Evolutionary conservation across 441 rosid species (phyloP).

Genomic region (Syzygium malaccense): DNA sequence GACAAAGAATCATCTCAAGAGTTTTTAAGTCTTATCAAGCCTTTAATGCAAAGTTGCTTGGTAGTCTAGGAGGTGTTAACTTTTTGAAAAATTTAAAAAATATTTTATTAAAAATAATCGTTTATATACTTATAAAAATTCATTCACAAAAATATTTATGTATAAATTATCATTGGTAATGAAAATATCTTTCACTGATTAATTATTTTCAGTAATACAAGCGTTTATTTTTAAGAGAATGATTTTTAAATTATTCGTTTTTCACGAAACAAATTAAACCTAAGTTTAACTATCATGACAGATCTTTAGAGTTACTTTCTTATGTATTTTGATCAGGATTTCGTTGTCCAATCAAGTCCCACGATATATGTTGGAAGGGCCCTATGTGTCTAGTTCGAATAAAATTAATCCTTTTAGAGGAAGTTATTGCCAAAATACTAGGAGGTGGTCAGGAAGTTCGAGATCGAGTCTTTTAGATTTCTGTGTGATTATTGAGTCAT

Average conservation of each 20-base stretch:
- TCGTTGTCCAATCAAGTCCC: not conserved
- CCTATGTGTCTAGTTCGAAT: not conserved
- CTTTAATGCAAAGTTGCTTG: not conserved
- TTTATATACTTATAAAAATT: too few species aligned
- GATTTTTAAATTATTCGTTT: too few species aligned
- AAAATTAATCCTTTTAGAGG: not conserved
- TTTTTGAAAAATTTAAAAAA: too few species aligned
- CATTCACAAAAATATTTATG: too few species aligned
- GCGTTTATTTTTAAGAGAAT: fast-evolving
- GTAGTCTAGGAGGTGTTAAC: too few species aligned
- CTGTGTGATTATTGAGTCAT: not conserved
- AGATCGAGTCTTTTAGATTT: not conserved
- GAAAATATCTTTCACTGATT: too few species aligned
- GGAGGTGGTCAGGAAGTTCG: not conserved
- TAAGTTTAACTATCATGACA: not conserved
- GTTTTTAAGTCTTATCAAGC: not conserved
- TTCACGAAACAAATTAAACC: too few species aligned
- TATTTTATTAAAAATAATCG: too few species aligned
- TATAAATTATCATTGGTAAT: too few species aligned
- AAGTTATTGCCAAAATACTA: not conserved
- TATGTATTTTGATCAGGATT: not conserved
- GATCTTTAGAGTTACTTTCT: not conserved
- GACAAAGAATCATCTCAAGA: not conserved
- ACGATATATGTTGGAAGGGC: not conserved
- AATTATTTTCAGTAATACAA: too few species aligned